Conservation (phyloP, 1,284 basidiomycete genomes). For the Inonotus hispidus region DNA sequence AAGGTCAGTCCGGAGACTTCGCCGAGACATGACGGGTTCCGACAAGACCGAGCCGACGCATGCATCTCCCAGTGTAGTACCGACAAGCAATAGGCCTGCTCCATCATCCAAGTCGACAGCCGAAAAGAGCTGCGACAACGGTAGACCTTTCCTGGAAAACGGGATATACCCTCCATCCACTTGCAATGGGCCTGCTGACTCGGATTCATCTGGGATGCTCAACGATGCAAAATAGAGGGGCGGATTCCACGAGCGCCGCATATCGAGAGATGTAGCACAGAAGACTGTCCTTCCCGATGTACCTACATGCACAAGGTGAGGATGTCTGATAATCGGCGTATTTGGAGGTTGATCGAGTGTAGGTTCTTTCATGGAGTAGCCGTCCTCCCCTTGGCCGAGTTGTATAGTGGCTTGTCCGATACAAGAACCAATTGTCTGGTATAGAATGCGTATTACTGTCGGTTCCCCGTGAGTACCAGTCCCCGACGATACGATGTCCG, state of each 20-base stretch:
- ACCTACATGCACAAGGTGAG: neutral
- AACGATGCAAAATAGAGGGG: neutral
- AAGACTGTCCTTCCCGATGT: neutral
- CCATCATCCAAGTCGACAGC: conserved; percentile 12
- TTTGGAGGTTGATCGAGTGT: neutral
- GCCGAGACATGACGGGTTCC: too few species aligned
- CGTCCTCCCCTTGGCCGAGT: neutral
- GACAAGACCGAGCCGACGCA: neutral
- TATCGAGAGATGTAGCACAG: neutral
- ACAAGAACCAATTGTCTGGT: neutral
- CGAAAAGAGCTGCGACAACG: neutral
- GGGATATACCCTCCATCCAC: neutral
- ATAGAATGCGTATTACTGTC: neutral
- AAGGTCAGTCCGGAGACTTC: neutral
- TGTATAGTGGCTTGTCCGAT: neutral
- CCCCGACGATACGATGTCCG: neutral
- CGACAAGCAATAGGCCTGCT: neutral
- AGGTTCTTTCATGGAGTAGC: neutral
- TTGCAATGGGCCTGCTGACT: neutral
- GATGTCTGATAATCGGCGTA: neutral
- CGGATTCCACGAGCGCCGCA: neutral
- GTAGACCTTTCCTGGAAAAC: neutral
- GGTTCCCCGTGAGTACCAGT: neutral
- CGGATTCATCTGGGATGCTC: too few species aligned
- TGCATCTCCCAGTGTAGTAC: neutral